Evolutionary conservation across 148 eudicot species (phyloP).

Genomic region (Amaranthus palmeri): DNA sequence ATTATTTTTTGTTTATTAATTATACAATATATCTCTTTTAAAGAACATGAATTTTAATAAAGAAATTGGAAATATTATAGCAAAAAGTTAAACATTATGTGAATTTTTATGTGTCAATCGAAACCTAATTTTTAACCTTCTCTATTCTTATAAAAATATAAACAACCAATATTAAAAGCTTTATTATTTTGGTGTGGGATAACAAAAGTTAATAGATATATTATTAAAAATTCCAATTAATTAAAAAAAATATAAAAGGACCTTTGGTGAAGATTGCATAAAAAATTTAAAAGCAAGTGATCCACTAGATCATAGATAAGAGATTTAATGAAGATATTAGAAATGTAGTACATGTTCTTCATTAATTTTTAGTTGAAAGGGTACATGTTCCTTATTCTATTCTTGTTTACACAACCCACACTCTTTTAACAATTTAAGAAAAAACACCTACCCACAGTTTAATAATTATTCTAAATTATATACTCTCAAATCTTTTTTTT

Average conservation of each 20-base stretch:
- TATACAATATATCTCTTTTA: no score
- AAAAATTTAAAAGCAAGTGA: slow-evolving; percentile 6
- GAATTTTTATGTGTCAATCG: no score
- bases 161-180: no score
- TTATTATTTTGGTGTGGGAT: neutral
- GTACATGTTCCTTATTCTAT: slow-evolving; percentile 13
- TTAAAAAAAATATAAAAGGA: neutral
- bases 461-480: slow-evolving; percentile 1
- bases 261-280: slow-evolving; percentile 2
- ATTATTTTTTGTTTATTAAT: no score
- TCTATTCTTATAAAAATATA: no score
- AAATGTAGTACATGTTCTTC: no score
- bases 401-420: slow-evolving; percentile 7
- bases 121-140: no score
- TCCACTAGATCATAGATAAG: slow-evolving; percentile 3
- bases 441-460: slow-evolving; percentile 3
- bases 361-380: neutral
- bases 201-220: neutral
- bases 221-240: no score
- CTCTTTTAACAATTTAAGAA: neutral
- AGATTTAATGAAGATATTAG: neutral
- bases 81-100: no score
- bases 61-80: no score
- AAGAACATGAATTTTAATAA: no score
- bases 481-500: no score